These are phyloP conservation scores for Hansfordia pulvinata DNA, from an alignment of 2,329 filamentous ascomycete species.

Conservation along the genomic window DNA sequence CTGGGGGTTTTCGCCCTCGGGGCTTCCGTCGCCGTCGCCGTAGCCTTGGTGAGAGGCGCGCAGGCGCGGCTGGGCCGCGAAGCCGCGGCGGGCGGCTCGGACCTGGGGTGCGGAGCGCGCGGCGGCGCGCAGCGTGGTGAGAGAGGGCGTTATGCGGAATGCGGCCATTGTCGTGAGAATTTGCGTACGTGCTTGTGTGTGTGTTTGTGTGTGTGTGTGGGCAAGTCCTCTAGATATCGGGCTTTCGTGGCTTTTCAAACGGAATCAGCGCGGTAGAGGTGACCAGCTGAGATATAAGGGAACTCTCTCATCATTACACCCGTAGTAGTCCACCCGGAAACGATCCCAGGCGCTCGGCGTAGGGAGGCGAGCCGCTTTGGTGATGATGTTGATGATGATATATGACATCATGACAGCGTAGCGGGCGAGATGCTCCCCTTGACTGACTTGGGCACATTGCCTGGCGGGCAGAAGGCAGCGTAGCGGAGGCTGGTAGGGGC, in stretches of 20 bases:
- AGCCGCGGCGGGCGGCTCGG: slow-evolving; percentile 10
- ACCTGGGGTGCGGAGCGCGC: slow-evolving; percentile 7
- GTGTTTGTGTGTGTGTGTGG: no score
- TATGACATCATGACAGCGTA: slow-evolving; percentile 12
- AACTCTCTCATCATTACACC: no score
- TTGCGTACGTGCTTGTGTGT: no score
- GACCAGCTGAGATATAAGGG: no score
- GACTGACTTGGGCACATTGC: background rate
- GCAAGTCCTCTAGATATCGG: no score
- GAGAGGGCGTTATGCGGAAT: slow-evolving; percentile 12
- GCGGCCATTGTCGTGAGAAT: slow-evolving; percentile 15
- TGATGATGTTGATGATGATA: slow-evolving; percentile 12
- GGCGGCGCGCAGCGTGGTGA: slow-evolving; percentile 10
- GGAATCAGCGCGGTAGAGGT: no score
- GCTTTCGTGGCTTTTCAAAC: no score
- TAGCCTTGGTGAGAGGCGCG: slow-evolving; percentile 20
- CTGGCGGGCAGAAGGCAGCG: background rate
- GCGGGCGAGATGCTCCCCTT: slow-evolving; percentile 2
- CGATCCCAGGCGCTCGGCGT: no score
- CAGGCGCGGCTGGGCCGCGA: slow-evolving; percentile 9
- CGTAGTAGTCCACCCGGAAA: no score
- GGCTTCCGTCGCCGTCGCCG: slow-evolving; percentile 24
- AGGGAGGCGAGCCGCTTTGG: no score
- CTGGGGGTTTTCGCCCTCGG: slow-evolving; percentile 20
- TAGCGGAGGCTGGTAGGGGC: no score